These are phyloP conservation scores for Colletotrichum nymphaeae DNA, from an alignment of 2,329 filamentous ascomycete genomes.

Conservation along the genomic window DNA sequence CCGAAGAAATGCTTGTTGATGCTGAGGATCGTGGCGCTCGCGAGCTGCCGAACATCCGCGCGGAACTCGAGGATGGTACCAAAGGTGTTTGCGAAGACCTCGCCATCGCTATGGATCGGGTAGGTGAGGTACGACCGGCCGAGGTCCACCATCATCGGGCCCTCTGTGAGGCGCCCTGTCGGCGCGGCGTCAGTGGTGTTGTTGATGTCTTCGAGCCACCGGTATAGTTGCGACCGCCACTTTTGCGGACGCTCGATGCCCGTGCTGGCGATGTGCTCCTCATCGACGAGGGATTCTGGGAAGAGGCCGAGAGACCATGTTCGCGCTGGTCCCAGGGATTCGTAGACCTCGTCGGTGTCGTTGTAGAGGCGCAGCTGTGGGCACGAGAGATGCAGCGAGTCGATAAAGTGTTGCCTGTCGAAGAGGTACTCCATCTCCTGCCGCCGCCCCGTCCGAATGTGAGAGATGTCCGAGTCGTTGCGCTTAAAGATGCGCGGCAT, in stretches of 20 bases:
- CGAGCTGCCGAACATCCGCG: constrained; percentile 42
- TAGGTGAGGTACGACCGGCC: constrained; percentile 51
- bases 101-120: constrained; percentile 48
- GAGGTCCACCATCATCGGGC: constrained; percentile 42
- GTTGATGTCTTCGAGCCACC: constrained; percentile 39
- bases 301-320: constrained; percentile 41
- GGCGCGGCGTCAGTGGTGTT: constrained; percentile 14
- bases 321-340: constrained; percentile 24
- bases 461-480: constrained; percentile 43
- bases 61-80: constrained; percentile 47
- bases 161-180: constrained; percentile 26
- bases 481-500: constrained; percentile 49
- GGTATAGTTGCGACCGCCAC: constrained; percentile 43
- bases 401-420: constrained; percentile 41
- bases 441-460: constrained; percentile 39
- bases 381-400: constrained; percentile 40
- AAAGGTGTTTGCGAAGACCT: constrained; percentile 45
- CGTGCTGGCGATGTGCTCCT: constrained; percentile 39
- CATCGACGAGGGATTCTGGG: constrained; percentile 43
- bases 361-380: constrained; percentile 43
- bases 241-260: constrained; percentile 39
- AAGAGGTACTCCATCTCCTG: constrained; percentile 44
- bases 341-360: constrained; percentile 39
- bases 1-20: constrained; percentile 43
- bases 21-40: constrained; percentile 39